Evolutionary conservation across 345 rosid species (phyloP).

Genomic region (Balakata baccata): DNA sequence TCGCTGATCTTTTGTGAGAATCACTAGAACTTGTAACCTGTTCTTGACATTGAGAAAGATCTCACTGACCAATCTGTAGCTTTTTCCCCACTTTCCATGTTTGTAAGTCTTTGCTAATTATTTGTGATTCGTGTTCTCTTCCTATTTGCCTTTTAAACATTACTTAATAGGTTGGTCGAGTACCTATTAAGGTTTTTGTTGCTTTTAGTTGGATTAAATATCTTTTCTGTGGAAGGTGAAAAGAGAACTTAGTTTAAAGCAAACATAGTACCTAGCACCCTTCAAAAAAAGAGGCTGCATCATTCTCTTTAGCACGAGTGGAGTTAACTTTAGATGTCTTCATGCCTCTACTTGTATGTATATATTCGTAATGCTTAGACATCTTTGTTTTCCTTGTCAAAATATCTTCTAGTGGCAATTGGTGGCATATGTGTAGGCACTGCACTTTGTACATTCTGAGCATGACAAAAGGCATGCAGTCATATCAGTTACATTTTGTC

Average conservation of each 20-base stretch:
- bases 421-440: too few species aligned
- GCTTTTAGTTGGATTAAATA: not conserved
- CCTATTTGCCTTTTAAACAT: too few species aligned
- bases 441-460: too few species aligned
- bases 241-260: not conserved
- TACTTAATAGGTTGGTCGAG: not conserved
- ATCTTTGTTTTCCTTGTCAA: too few species aligned
- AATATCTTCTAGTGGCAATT: too few species aligned
- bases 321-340: not conserved
- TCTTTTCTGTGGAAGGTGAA: not conserved
- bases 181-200: not conserved
- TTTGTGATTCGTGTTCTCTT: not conserved
- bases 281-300: too few species aligned
- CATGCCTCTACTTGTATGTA: not conserved
- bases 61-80: not conserved
- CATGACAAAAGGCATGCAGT: too few species aligned
- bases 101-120: not conserved
- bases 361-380: too few species aligned
- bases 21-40: not conserved
- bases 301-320: not conserved
- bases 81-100: not conserved
- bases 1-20: not conserved
- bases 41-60: not conserved
- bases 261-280: not conserved
- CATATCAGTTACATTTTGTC: too few species aligned